Evolutionary conservation across 2,329 filamentous ascomycete genomes (phyloP).

Genomic region (Botrytis porri): DNA sequence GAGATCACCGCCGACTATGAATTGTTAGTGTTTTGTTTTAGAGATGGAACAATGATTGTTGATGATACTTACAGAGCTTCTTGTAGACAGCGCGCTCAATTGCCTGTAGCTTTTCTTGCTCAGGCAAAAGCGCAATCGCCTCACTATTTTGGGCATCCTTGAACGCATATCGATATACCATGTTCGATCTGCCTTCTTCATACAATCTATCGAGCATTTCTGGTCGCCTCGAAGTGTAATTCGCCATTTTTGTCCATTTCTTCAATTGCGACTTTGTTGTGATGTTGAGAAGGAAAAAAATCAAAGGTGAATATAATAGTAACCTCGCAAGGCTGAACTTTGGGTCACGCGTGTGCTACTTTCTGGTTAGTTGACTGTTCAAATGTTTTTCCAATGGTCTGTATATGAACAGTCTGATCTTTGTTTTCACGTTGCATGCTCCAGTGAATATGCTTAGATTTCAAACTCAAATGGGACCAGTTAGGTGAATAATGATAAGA

Average conservation of each 20-base stretch:
- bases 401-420: not conserved
- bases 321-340: not conserved
- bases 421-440: not conserved
- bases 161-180: not conserved
- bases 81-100: not conserved
- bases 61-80: not conserved
- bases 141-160: not conserved
- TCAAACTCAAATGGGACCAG: not conserved
- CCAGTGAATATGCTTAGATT: not conserved
- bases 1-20: not conserved
- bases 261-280: not conserved
- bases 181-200: not conserved
- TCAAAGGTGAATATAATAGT: not conserved
- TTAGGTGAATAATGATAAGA: not conserved
- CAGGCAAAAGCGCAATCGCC: not conserved
- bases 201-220: not conserved
- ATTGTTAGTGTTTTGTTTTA: accelerated
- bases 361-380: not conserved
- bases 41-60: not conserved
- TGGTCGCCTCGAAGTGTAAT: not conserved
- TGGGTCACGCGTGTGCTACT: not conserved
- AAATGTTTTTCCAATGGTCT: not conserved
- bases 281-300: not conserved
- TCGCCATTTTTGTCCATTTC: not conserved
- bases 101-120: not conserved